Percentiles rank a stretch among this genome's conserved stretches.
These are phyloP conservation scores for Gnetum montanum DNA, from an alignment of 75 land plant species.

Conservation along the genomic window DNA sequence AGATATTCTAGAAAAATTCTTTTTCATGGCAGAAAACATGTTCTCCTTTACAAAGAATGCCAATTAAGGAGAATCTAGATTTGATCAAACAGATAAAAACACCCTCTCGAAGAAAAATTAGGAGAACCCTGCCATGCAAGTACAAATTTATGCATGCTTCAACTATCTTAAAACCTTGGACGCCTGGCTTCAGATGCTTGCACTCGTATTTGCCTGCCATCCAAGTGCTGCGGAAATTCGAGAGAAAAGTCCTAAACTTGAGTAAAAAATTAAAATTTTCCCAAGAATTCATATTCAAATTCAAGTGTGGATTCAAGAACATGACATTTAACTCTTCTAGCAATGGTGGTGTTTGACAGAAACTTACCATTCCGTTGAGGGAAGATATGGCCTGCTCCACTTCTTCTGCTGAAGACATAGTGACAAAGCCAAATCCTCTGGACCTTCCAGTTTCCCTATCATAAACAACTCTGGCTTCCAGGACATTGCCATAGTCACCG, in stretches of 20 bases:
- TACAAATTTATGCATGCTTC: no score
- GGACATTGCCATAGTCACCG: slow-evolving; percentile 62
- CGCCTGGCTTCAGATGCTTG: slow-evolving; percentile 35
- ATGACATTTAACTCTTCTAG: not conserved
- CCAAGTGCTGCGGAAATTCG: slow-evolving; percentile 32
- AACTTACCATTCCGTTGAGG: slow-evolving; percentile 68
- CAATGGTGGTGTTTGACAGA: not conserved
- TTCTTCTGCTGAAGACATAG: slow-evolving; percentile 50
- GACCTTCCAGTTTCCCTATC: slow-evolving; percentile 84
- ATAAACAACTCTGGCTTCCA: slow-evolving; percentile 74
- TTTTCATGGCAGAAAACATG: no score
- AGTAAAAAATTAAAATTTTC: not conserved
- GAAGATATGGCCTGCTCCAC: slow-evolving; percentile 49
- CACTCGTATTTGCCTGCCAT: slow-evolving; percentile 52
- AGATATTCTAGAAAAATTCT: no score
- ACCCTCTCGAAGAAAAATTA: no score
- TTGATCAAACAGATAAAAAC: no score
- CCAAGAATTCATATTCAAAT: not conserved
- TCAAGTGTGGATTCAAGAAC: not conserved
- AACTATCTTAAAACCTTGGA: not conserved
- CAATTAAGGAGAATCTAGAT: no score
- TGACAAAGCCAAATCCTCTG: slow-evolving; percentile 95
- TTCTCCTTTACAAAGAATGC: no score
- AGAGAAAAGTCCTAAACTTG: not conserved
- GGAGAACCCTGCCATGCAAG: no score